Evolutionary conservation across 805 yeast species (phyloP), one percentile per base, ranked within the genome.

Genomic region (Candida odintsovae): DNA sequence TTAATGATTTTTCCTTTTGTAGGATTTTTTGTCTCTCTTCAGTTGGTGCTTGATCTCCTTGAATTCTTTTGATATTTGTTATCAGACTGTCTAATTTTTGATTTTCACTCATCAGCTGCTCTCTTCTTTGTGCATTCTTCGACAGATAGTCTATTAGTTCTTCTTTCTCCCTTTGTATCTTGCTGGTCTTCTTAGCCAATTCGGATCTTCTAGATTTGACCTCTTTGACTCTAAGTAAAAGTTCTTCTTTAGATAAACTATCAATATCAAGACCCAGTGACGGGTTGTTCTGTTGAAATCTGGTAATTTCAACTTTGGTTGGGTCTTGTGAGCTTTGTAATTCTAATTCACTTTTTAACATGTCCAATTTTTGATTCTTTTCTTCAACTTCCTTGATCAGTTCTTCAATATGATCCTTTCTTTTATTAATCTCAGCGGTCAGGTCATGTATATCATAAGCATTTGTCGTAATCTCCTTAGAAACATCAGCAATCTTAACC

Each of bases 1-100:
- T 26, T 16, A 55, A 15, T 21, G 46, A 53, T n/a, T 45, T 44
- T 23, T 57, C 58, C 22, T 49, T 51, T 7, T 38, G 41, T 25
- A 47, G 15, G 2, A 51, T 16, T 5, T 40, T 25, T n/a, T 28
- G 39, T 38, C 36, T 45, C n/a, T 48, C 39, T 26, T 35, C 42
- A 9, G 43, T 40, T 13, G 44, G 13, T 13, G 19, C 33, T 16
- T 41, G 37, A 38, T 50, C 44, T 4, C 37, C 42, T 20, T 49
- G 45, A 7, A 31, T 15, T 8, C 26, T 44, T 29, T 48, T 46
- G 12, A 47, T 41, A 3, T 42, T 42, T 19, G 43, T 37, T 6
- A 50, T 44, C 20, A 46, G 16, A 36, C 36, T 44, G 3, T 38
- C 37, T 40, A 55, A 43, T 15, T 45, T 45, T 11, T 45, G 44